Percentiles rank a stretch among this genome's conserved stretches.
Evolutionary conservation across 768 basidiomycete genomes (phyloP).

Genomic region (Saitozyma sp.): DNA sequence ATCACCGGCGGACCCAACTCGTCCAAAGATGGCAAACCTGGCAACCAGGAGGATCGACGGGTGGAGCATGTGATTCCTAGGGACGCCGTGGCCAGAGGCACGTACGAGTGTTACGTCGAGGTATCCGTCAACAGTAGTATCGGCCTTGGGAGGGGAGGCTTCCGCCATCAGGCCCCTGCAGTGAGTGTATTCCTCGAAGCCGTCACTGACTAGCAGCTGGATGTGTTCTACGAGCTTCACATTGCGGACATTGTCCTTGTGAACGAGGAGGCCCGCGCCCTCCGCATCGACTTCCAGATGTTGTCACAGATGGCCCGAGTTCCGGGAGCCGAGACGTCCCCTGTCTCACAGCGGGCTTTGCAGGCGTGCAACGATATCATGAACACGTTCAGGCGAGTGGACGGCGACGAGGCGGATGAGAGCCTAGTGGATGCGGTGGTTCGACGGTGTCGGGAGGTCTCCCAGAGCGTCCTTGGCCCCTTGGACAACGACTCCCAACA

Average conservation of each 20-base stretch:
- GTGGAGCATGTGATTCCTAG: slow-evolving; percentile 87
- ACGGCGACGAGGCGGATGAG: not conserved
- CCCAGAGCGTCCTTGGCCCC: slow-evolving; percentile 75
- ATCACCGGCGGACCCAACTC: slow-evolving; percentile 79
- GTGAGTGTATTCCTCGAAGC: slow-evolving; percentile 51
- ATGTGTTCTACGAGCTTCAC: slow-evolving; percentile 56
- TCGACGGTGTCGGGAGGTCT: slow-evolving; percentile 63
- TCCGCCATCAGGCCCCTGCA: slow-evolving; percentile 68
- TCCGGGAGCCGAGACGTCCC: slow-evolving; percentile 8
- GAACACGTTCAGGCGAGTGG: slow-evolving; percentile 80
- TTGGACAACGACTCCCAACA: slow-evolving; percentile 74
- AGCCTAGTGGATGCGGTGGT: slow-evolving; percentile 51
- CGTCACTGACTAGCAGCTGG: slow-evolving; percentile 35
- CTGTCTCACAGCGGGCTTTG: slow-evolving; percentile 6
- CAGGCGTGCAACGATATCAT: slow-evolving; percentile 63
- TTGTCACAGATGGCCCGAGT: slow-evolving; percentile 18
- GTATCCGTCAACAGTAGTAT: slow-evolving; percentile 76
- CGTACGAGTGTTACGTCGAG: slow-evolving; percentile 40
- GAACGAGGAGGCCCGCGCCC: slow-evolving; percentile 73
- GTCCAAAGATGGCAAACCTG: slow-evolving; percentile 12
- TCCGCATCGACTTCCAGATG: slow-evolving; percentile 25
- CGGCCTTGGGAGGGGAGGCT: slow-evolving; percentile 66
- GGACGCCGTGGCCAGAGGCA: slow-evolving; percentile 62
- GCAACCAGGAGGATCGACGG: slow-evolving; percentile 66
- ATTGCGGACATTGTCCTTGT: slow-evolving; percentile 88